phyloP scores from a whole-genome alignment of 2,329 filamentous ascomycete genomes.

The Juglanconis oblonga region DNA sequence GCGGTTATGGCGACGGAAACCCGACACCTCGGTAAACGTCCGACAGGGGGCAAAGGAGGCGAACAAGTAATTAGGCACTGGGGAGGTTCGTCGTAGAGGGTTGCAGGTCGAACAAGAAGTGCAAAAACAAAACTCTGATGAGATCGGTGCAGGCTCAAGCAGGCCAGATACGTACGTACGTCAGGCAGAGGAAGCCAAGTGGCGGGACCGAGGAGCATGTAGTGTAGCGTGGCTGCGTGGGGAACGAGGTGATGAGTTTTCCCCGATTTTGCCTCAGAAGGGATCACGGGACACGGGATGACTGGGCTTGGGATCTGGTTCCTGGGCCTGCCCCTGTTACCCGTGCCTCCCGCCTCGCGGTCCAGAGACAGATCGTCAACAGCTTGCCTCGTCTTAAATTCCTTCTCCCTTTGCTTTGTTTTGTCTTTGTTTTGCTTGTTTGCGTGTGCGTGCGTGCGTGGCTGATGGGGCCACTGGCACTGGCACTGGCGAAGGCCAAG shows the following conservation, averaged over 20 bases:
- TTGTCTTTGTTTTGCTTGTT: background rate
- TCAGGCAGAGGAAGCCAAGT: background rate
- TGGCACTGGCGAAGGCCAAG: background rate
- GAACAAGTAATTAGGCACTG: too few species aligned
- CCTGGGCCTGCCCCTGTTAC: constrained; percentile 13
- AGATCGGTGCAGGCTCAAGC: too few species aligned
- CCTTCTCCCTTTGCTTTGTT: background rate
- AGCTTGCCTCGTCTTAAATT: background rate
- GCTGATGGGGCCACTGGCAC: background rate
- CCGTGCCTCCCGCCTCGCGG: constrained; percentile 1
- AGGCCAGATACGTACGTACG: background rate
- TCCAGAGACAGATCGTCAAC: background rate
- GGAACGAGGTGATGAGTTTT: constrained; percentile 1
- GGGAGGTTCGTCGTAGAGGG: too few species aligned
- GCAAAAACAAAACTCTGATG: too few species aligned
- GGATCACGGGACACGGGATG: constrained; percentile 13
- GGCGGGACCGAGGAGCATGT: background rate
- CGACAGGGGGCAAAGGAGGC: background rate
- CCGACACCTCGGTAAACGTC: background rate
- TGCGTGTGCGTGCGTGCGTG: background rate
- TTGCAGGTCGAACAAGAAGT: too few species aligned
- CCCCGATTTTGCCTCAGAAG: constrained; percentile 5
- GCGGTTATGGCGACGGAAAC: background rate
- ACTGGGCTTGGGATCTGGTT: constrained; percentile 9
- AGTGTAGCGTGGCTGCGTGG: background rate